phyloP scores from a whole-genome alignment of 305 asterid genomes.

The Fraxinus baroniana region DNA sequence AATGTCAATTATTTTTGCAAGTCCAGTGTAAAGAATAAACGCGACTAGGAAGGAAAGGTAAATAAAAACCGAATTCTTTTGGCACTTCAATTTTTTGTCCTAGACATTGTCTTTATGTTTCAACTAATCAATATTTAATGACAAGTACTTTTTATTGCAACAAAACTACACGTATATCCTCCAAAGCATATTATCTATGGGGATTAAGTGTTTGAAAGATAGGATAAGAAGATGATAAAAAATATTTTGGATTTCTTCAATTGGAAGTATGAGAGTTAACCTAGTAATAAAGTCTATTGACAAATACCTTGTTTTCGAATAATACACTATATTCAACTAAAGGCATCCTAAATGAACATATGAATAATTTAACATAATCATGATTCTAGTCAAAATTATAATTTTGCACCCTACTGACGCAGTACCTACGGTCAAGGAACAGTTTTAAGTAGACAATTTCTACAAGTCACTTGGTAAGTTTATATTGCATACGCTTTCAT shows the following conservation, averaged over 20 bases:
- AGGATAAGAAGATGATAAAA: constrained; percentile 72
- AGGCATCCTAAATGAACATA: not conserved
- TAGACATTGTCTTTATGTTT: constrained; percentile 8
- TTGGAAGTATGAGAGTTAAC: constrained; percentile 87
- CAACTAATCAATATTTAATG: not conserved
- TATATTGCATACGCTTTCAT: constrained; percentile 9
- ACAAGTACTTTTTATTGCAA: no score
- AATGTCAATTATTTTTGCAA: not conserved
- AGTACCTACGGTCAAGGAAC: not conserved
- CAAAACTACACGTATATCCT: no score
- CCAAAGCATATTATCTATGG: no score
- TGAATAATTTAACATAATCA: not conserved
- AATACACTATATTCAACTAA: not conserved
- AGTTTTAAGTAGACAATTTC: not conserved
- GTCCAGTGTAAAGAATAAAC: not conserved
- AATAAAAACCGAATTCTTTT: not conserved
- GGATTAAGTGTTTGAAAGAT: constrained; percentile 29
- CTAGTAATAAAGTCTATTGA: constrained; percentile 62
- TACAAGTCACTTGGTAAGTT: constrained; percentile 63
- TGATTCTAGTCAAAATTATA: not conserved
- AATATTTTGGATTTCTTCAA: constrained; percentile 63
- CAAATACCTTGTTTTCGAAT: constrained; percentile 20
- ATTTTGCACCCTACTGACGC: no score
- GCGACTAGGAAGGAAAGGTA: not conserved
- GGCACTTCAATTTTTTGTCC: not conserved